These are phyloP conservation scores for Juglanconis sp. DNA, from an alignment of 2,329 filamentous ascomycete genomes.

Conservation along the genomic window DNA sequence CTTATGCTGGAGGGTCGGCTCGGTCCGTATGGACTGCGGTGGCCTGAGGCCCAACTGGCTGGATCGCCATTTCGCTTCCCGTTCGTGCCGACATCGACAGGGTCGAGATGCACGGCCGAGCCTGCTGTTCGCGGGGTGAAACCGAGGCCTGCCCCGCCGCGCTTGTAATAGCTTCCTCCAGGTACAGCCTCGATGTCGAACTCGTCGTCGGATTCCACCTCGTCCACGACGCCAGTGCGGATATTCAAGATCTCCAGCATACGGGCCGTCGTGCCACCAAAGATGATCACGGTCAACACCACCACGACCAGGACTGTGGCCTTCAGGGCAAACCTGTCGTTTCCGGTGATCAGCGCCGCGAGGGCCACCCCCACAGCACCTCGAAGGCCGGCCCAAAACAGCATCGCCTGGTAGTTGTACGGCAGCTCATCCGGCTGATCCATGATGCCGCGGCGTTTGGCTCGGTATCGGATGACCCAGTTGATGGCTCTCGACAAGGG, in stretches of 20 bases:
- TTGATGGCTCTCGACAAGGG: conserved; percentile 88
- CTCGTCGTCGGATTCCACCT: conserved; percentile 96
- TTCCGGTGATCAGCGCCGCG: conserved; percentile 80
- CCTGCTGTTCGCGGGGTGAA: conserved; percentile 68
- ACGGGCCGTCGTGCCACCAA: conserved; percentile 91
- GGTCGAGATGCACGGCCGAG: conserved; percentile 54
- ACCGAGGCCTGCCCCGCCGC: conserved; percentile 70
- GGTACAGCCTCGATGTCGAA: conserved; percentile 87
- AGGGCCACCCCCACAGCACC: conserved; percentile 94
- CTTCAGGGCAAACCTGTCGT: conserved; percentile 77
- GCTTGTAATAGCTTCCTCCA: conserved; percentile 74
- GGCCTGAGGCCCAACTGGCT: conserved; percentile 51
- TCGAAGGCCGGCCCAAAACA: conserved; percentile 97
- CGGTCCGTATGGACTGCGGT: conserved; percentile 45
- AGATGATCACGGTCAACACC: conserved; percentile 96
- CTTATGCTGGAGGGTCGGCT: conserved; percentile 46
- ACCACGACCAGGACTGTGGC: conserved; percentile 98
- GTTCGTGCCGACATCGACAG: conserved; percentile 37
- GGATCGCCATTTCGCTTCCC: conserved; percentile 21
- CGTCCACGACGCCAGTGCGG: conserved; percentile 90
- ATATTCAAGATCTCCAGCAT: conserved; percentile 99
- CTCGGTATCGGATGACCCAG: conserved; percentile 84
- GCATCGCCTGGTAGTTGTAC: conserved; percentile 96
- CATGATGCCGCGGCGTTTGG: conserved; percentile 64
- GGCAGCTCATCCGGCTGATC: conserved; percentile 85